These are phyloP conservation scores for Caryopteris hybrid DNA, from an alignment of 305 asterid genomes.

Conservation along the genomic window DNA sequence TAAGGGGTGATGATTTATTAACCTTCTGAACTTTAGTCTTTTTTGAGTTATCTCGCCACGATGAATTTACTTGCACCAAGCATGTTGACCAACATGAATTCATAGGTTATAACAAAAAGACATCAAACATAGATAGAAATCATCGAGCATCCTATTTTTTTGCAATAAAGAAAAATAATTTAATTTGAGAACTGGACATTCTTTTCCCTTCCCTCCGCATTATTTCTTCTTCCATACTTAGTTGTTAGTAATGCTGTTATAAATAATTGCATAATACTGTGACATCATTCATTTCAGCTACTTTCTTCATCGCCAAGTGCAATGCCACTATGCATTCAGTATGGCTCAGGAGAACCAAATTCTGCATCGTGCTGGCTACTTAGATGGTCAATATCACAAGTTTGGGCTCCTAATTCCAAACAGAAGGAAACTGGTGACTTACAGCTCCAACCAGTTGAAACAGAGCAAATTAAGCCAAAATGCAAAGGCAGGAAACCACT, in stretches of 20 bases:
- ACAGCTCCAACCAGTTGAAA: conserved; percentile 22
- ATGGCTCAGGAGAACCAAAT: conserved; percentile 40
- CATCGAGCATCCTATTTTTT: neutral
- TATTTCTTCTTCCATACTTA: neutral
- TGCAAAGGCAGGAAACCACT: conserved; percentile 18
- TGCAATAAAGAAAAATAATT: neutral
- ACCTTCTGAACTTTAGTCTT: neutral
- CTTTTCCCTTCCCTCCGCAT: neutral
- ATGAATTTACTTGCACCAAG: neutral
- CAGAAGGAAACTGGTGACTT: conserved; percentile 10
- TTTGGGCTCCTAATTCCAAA: conserved; percentile 28
- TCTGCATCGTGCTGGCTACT: conserved; percentile 47
- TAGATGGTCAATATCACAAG: conserved; percentile 45
- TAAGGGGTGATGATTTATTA: neutral
- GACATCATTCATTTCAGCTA: conserved; percentile 36
- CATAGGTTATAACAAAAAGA: neutral
- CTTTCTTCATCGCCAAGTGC: conserved; percentile 32
- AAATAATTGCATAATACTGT: neutral
- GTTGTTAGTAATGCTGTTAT: too few relatives aligned
- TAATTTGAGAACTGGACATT: neutral
- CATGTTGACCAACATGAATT: neutral
- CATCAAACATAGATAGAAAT: neutral
- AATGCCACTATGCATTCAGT: conserved; percentile 40
- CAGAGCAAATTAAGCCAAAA: conserved; percentile 20
- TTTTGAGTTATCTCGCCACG: neutral